phyloP scores from a whole-genome alignment of 441 rosid genomes.

The Melastoma candidum region DNA sequence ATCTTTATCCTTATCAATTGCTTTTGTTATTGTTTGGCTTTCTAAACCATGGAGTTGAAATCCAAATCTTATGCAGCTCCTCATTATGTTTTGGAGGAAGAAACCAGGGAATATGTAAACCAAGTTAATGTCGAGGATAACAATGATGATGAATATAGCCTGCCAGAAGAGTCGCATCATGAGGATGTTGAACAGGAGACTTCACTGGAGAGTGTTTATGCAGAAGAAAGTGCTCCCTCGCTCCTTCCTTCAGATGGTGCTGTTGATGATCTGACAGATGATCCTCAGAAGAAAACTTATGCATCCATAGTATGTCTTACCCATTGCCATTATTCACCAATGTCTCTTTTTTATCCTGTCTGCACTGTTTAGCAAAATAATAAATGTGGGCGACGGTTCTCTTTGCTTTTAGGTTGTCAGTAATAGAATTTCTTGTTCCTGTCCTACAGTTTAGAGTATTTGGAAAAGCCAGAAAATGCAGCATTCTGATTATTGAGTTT shows the following conservation, averaged over 20 bases:
- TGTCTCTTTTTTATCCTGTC: neutral
- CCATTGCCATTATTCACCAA: neutral
- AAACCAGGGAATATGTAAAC: constrained; percentile 43
- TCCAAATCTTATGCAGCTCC: constrained; percentile 23
- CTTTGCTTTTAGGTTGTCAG: too few species aligned
- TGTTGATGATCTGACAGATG: constrained; percentile 43
- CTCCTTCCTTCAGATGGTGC: constrained; percentile 27
- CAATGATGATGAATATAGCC: constrained; percentile 43
- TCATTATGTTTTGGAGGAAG: constrained; percentile 54
- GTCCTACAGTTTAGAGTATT: too few species aligned
- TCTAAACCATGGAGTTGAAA: constrained; percentile 4
- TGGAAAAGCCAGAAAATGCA: too few species aligned
- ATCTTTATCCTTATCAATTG: too few species aligned
- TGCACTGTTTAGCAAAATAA: too few species aligned
- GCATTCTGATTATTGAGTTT: too few species aligned
- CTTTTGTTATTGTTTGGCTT: neutral
- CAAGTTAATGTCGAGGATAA: constrained; percentile 55
- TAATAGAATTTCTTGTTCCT: too few species aligned
- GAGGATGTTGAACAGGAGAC: constrained; percentile 39
- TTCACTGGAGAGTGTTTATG: constrained; percentile 39
- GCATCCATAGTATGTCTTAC: constrained; percentile 49
- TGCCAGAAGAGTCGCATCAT: constrained; percentile 37
- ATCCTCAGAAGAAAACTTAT: constrained; percentile 46
- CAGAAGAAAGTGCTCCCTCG: constrained; percentile 26
- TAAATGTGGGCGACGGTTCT: too few species aligned